Evolutionary conservation across 1,284 basidiomycete species (phyloP), one percentile per base, ranked within the genome.

Genomic region (Flammula alnicola): DNA sequence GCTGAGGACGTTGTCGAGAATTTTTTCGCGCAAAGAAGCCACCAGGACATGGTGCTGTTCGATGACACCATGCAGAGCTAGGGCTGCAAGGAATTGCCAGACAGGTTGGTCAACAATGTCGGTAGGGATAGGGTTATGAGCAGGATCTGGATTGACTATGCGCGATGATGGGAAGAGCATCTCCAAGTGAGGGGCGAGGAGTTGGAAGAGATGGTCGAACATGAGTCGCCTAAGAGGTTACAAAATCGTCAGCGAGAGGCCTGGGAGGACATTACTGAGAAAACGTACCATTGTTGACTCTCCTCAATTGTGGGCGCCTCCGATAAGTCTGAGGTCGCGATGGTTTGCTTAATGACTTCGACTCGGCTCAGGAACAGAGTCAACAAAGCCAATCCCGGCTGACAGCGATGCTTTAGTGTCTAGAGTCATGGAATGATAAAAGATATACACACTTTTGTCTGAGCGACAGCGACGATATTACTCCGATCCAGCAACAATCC

Each of bases 281-380:
- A 33, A 27, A 67, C 78, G 30, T 65, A 92, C 94, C 96, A 98
- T 75, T 94, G 88, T 47, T 89, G 81, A 44, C 88, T 74, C 59
- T 98, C 95, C 47, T 87, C 87, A 1, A 80, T 62, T 1, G 86
- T 78, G 11, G 88, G 83, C 16, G 78, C 61, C 27, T 86, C 80
- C 19, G 76, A 67, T 23, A 77, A 51, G 30, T 87, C 84, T 0
- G 74, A 73, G 33, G 73, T 76, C 5, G 72, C 70, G 54, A 85
- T 76, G 12, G 75, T 80, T 62, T 95, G 90, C 63, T 93, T 91
- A 59, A 99, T 84, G 20, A 91, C 82, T 68, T 96, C 94, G 9
- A 95, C 95, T 35, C 94, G 86, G 53, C 91, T 95, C 49, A 99
- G 75, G 67, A 99, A 89, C 42, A 97, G 79, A 0, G 95, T 99